Base-by-base conservation (phyloP, 192 early-diverging fungal genomes). In the Gryganskiella cystojenkinii region DNA sequence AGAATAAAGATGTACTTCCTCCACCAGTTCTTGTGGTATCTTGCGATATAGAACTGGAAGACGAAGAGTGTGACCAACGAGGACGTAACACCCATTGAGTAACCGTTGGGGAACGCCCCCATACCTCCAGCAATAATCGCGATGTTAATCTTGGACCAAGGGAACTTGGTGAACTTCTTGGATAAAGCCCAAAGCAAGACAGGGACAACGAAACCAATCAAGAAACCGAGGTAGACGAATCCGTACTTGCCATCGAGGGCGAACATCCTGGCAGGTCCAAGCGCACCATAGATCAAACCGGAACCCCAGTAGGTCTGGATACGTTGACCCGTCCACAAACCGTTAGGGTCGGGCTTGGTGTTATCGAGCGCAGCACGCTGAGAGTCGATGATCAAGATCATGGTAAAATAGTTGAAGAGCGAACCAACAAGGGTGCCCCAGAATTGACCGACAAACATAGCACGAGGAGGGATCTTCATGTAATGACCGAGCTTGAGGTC, bases 401-500 rank as follows among this genome's bases (percentile, higher is more conserved):
- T 73, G 40, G 73, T 58, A 28, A 79, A 59, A 46, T 83, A 86
- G 54, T 83, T 85, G 43, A 87, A 59, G 28, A 85, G 49, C 11
- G 70, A 57, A 44, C 81, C 83, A 30, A 87, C 55, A 14, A 83
- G 20, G 13, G 88, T 91, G 10, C 91, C 89, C 40, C 76, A 61
- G 24, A 88, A 43, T 71, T 93, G 92, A 17, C 79, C 71, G n/a
- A 84, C 57, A 71, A 93, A 89, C 80, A 94, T 85, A 30, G 81
- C 53, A 40, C 83, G 83, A 17, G 91, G 92, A 28, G 89, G 84
- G 30, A 93, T 87, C 71, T 93, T 91, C 79, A 90, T 84, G 79
- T 92, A 92, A 50, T 88, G 85, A 0, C 90, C 90, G 5, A 94
- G 82, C 65, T 95, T 95, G 44, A 95, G 80, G 70, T 94, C 92